Conservation (phyloP, 495 filamentous ascomycete genomes). For the Jackrogersella minutella region DNA sequence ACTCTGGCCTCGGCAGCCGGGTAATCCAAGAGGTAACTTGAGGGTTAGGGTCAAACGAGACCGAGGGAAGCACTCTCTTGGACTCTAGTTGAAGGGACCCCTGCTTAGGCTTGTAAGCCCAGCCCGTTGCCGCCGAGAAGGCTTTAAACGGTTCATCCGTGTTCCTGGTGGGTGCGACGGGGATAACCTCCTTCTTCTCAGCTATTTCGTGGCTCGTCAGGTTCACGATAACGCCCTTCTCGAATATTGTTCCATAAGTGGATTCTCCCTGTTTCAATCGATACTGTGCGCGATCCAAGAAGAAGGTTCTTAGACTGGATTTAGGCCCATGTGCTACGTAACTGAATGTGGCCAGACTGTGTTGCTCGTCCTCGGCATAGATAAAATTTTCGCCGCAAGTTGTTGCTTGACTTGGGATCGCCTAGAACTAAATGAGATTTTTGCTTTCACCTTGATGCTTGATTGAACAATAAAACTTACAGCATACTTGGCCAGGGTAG, state of each 20-base stretch:
- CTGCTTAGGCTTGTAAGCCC: slow-evolving; percentile 14
- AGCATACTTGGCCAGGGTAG: slow-evolving; percentile 43
- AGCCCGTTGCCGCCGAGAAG: slow-evolving; percentile 16
- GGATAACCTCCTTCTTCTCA: too few relatives aligned
- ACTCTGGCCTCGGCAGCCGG: slow-evolving; percentile 35
- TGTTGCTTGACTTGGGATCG: not conserved
- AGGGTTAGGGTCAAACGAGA: not conserved
- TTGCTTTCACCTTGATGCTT: not conserved
- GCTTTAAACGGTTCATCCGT: not conserved
- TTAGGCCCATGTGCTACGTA: slow-evolving; percentile 38
- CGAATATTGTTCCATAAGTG: slow-evolving; percentile 25
- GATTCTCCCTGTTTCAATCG: not conserved
- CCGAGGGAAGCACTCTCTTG: not conserved
- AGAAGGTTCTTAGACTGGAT: slow-evolving; percentile 16
- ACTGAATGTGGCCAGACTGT: slow-evolving; percentile 44
- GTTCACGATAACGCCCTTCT: slow-evolving; percentile 25
- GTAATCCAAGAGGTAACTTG: slow-evolving; percentile 33
- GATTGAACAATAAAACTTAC: slow-evolving; percentile 43
- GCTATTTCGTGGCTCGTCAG: not conserved
- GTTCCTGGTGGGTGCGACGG: slow-evolving; percentile 8
- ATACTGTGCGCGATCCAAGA: slow-evolving; percentile 27
- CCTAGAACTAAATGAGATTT: slow-evolving; percentile 1
- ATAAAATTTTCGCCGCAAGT: slow-evolving; percentile 40
- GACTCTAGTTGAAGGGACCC: not conserved
- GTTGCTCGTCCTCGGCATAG: slow-evolving; percentile 48